Evolutionary conservation across 805 yeast genomes (phyloP).

Genomic region (Kockiozyma suomiensis): DNA sequence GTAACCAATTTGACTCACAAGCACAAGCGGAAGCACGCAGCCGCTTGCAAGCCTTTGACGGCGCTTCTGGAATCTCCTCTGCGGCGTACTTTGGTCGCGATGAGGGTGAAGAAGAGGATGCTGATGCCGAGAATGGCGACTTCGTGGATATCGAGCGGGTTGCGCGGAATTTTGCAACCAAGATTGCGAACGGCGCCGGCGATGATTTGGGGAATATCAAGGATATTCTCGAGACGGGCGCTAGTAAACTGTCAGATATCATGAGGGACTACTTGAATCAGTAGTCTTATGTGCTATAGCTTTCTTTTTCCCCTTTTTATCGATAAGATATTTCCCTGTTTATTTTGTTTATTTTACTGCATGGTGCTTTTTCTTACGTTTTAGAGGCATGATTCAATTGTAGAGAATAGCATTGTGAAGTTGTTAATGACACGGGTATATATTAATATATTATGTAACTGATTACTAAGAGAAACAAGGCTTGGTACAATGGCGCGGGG

Average conservation of each 20-base stretch:
- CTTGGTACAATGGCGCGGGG: neutral
- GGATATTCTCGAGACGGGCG: constrained; percentile 93
- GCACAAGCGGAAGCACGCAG: constrained; percentile 77
- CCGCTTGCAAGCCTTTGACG: constrained; percentile 79
- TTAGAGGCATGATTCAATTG: too few species aligned
- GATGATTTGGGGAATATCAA: constrained; percentile 88
- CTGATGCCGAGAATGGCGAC: constrained; percentile 31
- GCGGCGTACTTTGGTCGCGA: constrained; percentile 90
- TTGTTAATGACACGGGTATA: too few species aligned
- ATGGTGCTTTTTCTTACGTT: neutral
- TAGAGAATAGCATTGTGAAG: too few species aligned
- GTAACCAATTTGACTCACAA: constrained; percentile 76
- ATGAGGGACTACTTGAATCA: constrained; percentile 64
- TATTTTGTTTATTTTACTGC: neutral
- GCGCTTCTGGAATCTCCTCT: constrained; percentile 90
- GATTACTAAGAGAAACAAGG: neutral
- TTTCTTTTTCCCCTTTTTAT: neutral
- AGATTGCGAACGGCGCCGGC: constrained; percentile 71
- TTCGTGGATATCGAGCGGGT: constrained; percentile 56
- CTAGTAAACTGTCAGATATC: constrained; percentile 80
- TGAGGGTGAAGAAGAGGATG: constrained; percentile 53
- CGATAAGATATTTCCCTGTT: neutral
- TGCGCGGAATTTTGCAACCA: constrained; percentile 65
- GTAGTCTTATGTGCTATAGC: neutral
- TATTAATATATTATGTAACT: neutral